Conservation (phyloP, 768 basidiomycete species). For the Russula sp. region DNA sequence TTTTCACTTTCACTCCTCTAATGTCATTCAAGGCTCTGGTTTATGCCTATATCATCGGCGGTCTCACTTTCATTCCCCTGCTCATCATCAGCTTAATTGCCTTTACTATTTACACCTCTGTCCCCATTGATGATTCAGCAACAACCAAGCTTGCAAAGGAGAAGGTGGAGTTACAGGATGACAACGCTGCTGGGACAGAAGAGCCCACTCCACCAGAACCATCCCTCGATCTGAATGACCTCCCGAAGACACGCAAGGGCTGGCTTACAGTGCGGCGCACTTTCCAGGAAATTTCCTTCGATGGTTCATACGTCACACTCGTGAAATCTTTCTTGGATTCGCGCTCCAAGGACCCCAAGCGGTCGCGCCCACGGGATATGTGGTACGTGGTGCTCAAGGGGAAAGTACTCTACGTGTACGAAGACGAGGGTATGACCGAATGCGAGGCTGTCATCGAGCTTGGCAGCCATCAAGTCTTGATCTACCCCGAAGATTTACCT, state of each 20-base stretch:
- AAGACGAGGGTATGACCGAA: constrained; percentile 87
- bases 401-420: constrained; percentile 87
- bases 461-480: constrained; percentile 66
- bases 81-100: constrained; percentile 56
- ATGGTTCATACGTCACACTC: constrained; percentile 74
- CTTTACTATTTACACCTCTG: constrained; percentile 76
- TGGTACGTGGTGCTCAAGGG: constrained; percentile 94
- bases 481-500: constrained; percentile 69
- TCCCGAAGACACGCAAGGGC: constrained; percentile 64
- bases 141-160: constrained; percentile 36
- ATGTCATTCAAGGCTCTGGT: constrained; percentile 72
- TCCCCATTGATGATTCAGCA: constrained; percentile 65
- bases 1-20: constrained; percentile 26
- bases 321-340: constrained; percentile 78
- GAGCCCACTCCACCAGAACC: constrained; percentile 33
- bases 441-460: constrained; percentile 90
- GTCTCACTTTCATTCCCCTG: constrained; percentile 85
- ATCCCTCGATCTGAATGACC: constrained; percentile 47
- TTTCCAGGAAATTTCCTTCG: constrained; percentile 61
- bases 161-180: constrained; percentile 35
- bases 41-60: constrained; percentile 87
- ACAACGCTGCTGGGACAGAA: constrained; percentile 32
- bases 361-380: constrained; percentile 83
- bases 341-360: constrained; percentile 79
- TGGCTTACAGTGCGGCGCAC: constrained; percentile 84